Conservation (phyloP, 202 grass and related monocot genomes). For the Dendrocalamus latiflorus region DNA sequence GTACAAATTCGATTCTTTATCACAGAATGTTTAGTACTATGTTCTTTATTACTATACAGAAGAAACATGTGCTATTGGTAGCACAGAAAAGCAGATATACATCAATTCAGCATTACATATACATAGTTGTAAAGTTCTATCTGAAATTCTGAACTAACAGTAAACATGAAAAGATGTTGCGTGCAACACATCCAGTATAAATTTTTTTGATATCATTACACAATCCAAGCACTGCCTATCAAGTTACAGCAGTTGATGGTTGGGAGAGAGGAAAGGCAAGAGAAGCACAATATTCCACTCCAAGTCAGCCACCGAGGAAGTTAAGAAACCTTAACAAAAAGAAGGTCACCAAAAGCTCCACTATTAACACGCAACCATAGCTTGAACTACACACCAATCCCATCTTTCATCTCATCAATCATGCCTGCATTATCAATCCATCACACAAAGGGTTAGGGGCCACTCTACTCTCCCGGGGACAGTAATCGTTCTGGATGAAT, state of each 20-base stretch:
- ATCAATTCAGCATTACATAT: background rate
- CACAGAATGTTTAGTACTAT: background rate
- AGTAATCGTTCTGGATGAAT: background rate
- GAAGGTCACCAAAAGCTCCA: background rate
- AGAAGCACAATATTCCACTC: constrained; percentile 21
- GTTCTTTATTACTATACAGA: background rate
- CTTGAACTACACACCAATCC: constrained; percentile 18
- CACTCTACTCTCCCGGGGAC: background rate
- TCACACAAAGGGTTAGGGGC: background rate
- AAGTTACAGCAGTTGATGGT: constrained; percentile 30
- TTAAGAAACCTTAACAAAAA: constrained; percentile 15
- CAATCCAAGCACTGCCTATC: constrained; percentile 23
- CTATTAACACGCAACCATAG: constrained; percentile 22
- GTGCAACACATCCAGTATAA: background rate
- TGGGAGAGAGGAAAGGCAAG: background rate
- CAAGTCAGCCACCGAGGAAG: constrained; percentile 13
- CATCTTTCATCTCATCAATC: background rate
- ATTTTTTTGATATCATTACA: background rate
- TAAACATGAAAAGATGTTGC: background rate
- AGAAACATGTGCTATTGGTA: background rate
- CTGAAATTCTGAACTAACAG: background rate
- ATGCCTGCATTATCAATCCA: constrained; percentile 24
- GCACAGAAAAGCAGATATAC: background rate
- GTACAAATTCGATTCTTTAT: background rate
- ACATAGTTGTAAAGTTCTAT: background rate